Evolutionary conservation across 176 grass and related monocot species (phyloP), one percentile per base, ranked within the genome.

Genomic region (Calamus simplicifolius): DNA sequence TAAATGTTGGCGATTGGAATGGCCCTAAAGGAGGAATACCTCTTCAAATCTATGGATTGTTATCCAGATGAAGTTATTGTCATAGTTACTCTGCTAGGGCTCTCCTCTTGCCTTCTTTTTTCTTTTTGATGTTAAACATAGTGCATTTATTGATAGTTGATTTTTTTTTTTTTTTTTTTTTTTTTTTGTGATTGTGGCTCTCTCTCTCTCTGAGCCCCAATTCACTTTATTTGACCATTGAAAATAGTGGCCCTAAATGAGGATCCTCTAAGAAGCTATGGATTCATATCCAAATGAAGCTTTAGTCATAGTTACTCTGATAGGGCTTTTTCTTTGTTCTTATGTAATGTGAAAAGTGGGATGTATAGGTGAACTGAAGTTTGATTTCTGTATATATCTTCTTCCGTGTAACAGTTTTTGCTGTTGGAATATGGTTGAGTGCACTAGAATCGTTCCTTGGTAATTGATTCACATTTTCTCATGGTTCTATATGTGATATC

Each of bases 251-350:
- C 21, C 53, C 53, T 13, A 55, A 19, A 55, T 55, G 53, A 55
- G 53, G 19, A 55, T 55, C 5, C 53, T 21, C 3, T 55, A 25
- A 3, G 5, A 23, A 55, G 53, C 53, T 55, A 55, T 12, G 53
- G 53, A 21, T 21, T 23, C 21, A 55, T 55, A 21, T 21, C 17
- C 53, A 55, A 8, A 55, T 55, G 17, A 55, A 8, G 53, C 17
- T 55, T 55, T 55, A 19, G 16, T 19, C 53, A 55, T 55, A 55
- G 53, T 55, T 55, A 55, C 53, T 55, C 53, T 55, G 53, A 55
- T 55, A 23, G 53, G n/a, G n/a, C 4, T 19, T 21, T 19, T 23
- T 10, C 53, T 55, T 55, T 55, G 53, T 55, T 19, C 21, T 25
- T 7, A 43, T 43, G 12, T 43, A 43, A 43, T 13, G 35, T 43